Evolutionary conservation across 768 basidiomycete genomes (phyloP).

Genomic region (Rickenella mellea): DNA sequence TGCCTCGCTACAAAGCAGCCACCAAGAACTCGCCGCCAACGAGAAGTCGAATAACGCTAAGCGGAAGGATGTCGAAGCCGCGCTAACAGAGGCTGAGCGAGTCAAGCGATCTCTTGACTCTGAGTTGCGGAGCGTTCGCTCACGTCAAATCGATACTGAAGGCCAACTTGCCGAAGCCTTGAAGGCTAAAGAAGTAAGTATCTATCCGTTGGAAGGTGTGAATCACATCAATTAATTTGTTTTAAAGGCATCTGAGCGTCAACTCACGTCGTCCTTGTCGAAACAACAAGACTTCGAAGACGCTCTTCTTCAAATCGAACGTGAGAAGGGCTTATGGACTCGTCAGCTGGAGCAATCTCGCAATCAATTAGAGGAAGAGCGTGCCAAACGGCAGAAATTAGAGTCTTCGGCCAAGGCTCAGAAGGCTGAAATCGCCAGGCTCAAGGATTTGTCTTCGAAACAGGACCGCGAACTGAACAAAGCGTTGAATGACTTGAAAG

Average conservation of each 20-base stretch:
- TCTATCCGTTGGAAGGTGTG: neutral
- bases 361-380: conserved; percentile 70
- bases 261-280: conserved; percentile 58
- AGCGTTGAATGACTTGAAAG: conserved; percentile 68
- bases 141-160: conserved; percentile 61
- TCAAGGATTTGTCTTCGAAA: conserved; percentile 62
- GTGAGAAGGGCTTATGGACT: conserved; percentile 66
- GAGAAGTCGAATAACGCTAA: conserved; percentile 44
- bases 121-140: conserved; percentile 60
- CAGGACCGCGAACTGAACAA: conserved; percentile 77
- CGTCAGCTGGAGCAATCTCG: conserved; percentile 62
- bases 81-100: conserved; percentile 55
- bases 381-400: conserved; percentile 59
- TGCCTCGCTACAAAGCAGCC: conserved; percentile 44
- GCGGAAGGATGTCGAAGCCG: conserved; percentile 36
- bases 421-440: conserved; percentile 57
- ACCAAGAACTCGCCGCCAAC: conserved; percentile 55
- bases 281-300: conserved; percentile 88
- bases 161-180: conserved; percentile 48
- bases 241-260: conserved; percentile 62
- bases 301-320: conserved; percentile 70
- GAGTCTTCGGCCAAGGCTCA: conserved; percentile 55
- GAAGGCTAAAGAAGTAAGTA: conserved; percentile 65
- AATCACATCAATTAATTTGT: conserved; percentile 6
- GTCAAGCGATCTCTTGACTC: conserved; percentile 58